Conservation (phyloP, 164 flowering plant species). For the Paratinospora sagittata region DNA sequence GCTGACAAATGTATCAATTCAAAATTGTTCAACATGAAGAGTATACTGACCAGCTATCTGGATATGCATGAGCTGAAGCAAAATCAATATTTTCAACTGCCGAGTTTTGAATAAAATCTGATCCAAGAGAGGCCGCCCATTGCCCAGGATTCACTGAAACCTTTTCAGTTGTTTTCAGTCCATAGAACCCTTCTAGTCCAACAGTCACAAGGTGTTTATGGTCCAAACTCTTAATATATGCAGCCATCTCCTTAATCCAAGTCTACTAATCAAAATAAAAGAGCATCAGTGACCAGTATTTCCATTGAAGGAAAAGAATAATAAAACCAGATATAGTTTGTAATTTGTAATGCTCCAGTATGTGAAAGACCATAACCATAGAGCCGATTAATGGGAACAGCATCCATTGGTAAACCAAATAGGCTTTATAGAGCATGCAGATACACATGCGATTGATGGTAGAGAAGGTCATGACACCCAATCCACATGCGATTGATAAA, state of each 20-base stretch:
- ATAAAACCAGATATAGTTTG: background rate
- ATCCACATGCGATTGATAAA: no score
- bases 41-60: constrained; percentile 56
- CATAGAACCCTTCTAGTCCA: constrained; percentile 64
- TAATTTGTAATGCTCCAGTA: background rate
- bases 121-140: constrained; percentile 58
- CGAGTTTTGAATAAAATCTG: constrained; percentile 56
- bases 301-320: background rate
- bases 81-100: constrained; percentile 49
- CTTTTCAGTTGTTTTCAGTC: constrained; percentile 28
- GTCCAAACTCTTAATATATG: constrained; percentile 49
- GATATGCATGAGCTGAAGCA: constrained; percentile 66
- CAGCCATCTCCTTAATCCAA: constrained; percentile 62
- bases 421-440: background rate
- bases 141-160: constrained; percentile 46
- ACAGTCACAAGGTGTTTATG: constrained; percentile 56
- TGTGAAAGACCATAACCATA: background rate
- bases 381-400: background rate
- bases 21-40: background rate
- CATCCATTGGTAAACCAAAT: background rate
- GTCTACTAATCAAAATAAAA: constrained; percentile 23
- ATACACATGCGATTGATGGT: no score
- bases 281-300: constrained; percentile 1
- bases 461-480: no score
- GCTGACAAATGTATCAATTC: background rate